phyloP scores from a whole-genome alignment of 495 filamentous ascomycete genomes.

The Lophium mytilinum region DNA sequence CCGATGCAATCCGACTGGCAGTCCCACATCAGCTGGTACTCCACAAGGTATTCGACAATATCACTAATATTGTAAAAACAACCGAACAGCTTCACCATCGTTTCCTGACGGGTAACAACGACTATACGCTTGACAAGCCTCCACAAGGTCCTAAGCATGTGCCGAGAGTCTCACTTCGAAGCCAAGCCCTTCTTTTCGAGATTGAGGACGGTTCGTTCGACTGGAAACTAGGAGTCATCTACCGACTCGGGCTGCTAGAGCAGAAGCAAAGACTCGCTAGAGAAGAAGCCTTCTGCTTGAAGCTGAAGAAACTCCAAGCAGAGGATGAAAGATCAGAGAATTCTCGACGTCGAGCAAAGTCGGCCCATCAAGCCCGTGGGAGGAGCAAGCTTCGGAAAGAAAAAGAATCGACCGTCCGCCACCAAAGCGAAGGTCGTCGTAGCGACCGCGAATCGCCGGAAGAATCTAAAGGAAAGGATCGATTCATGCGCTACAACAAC shows the following conservation, averaged over 20 bases:
- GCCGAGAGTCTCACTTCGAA: slow-evolving; percentile 73
- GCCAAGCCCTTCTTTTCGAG: slow-evolving; percentile 75
- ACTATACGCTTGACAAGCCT: slow-evolving; percentile 73
- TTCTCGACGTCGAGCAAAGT: slow-evolving; percentile 46
- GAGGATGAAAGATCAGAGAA: slow-evolving; percentile 43
- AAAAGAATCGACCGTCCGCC: slow-evolving; percentile 18
- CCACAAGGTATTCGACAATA: slow-evolving; percentile 85
- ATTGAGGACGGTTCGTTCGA: slow-evolving; percentile 96
- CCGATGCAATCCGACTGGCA: slow-evolving; percentile 77
- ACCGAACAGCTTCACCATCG: slow-evolving; percentile 83
- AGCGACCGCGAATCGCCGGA: slow-evolving; percentile 40
- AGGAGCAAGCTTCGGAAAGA: slow-evolving; percentile 19
- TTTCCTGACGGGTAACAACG: slow-evolving; percentile 76
- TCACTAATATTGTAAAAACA: slow-evolving; percentile 80
- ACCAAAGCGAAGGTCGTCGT: slow-evolving; percentile 20
- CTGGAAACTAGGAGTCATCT: slow-evolving; percentile 91
- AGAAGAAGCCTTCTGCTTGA: slow-evolving; percentile 81
- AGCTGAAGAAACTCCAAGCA: slow-evolving; percentile 74
- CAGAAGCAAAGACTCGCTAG: slow-evolving; percentile 81
- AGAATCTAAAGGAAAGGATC: slow-evolving; percentile 34
- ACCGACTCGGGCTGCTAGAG: slow-evolving; percentile 77
- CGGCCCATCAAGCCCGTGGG: slow-evolving; percentile 33
- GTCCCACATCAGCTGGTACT: slow-evolving; percentile 93
- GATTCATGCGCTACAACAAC: slow-evolving; percentile 67
- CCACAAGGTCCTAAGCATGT: slow-evolving; percentile 79